Base-by-base conservation (phyloP, 352 stramenopile species). In the Pythium sukuiense region DNA sequence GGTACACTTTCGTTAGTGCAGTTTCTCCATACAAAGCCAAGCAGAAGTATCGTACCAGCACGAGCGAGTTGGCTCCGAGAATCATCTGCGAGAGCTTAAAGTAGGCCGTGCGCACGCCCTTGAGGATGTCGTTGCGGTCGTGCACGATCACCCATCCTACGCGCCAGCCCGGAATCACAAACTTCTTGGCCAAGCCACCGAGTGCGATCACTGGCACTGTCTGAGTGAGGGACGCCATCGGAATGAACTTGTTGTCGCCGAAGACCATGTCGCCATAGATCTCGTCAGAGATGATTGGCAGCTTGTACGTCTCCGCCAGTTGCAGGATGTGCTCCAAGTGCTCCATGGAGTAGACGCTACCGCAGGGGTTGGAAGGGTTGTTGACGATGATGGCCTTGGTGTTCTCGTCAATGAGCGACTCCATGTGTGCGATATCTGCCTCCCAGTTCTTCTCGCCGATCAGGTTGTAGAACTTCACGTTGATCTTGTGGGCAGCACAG, bases 101-200 rank as follows among this genome's bases (percentile, higher is more conserved):
- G 45, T 97, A 94, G 9, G 91, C 96, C 3, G 78, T 81, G 48
- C 94, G 83, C 0, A 99, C 83, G 61, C 97, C 79, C 55, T 83
- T 80, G 29, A 94, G 55, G 27, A 89, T 62, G 46, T 88, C 59
- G 63, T 89, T 81, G 67, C 88, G 87, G 71, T 99, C 96, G 65
- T 98, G 89, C 58, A 99, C 92, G 52, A 97, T 83, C 49, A 98
- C 67, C 96, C 97, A 99, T 24, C 97, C 97, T 8, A 99, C 81
- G 56, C 97, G 86, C 93, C 95, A 99, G 30, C 97, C 97, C 16
- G 97, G 95, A 18, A 99, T 81, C 18, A 98, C 73, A 70, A 97
- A 99, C 65, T 98, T 93, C 76, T 99, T 99, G 13, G 94, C 95
- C 18, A 99, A 67, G n/a, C 90, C 90, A 43, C 87, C 77, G n/a